Conservation (phyloP, 2,329 filamentous ascomycete species). For the Daldinia sp. region DNA sequence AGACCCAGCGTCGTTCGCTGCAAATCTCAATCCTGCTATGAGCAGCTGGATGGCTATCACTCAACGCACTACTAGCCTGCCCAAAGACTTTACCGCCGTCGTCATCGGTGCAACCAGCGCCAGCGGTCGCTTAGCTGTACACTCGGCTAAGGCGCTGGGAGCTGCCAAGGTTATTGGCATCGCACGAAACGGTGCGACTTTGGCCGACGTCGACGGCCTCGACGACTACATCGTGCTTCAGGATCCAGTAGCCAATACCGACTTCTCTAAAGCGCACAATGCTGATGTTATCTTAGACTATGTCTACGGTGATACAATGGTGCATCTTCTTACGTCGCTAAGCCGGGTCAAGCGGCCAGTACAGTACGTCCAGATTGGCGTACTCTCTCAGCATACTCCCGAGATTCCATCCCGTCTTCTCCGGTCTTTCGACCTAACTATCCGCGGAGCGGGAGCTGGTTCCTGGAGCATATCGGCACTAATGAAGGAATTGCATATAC, state of each 20-base stretch:
- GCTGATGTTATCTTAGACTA: slow-evolving; percentile 66
- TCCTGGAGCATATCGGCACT: slow-evolving; percentile 50
- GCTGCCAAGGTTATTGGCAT: slow-evolving; percentile 60
- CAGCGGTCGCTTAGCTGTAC: slow-evolving; percentile 60
- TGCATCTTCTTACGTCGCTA: slow-evolving; percentile 53
- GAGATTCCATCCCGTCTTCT: slow-evolving; percentile 54
- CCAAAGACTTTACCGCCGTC: slow-evolving; percentile 56
- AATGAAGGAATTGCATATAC: slow-evolving; percentile 40
- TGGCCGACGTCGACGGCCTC: slow-evolving; percentile 53
- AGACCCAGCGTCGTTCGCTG: slow-evolving; percentile 60
- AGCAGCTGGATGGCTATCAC: slow-evolving; percentile 66
- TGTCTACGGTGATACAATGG: slow-evolving; percentile 58
- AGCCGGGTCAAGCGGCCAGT: slow-evolving; percentile 51
- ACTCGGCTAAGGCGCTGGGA: slow-evolving; percentile 57
- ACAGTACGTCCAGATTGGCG: slow-evolving; percentile 63
- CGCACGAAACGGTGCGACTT: slow-evolving; percentile 54
- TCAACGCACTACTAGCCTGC: slow-evolving; percentile 52
- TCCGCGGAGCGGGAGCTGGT: slow-evolving; percentile 57
- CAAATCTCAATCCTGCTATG: slow-evolving; percentile 62
- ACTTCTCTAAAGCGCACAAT: slow-evolving; percentile 54
- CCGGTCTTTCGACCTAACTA: slow-evolving; percentile 57
- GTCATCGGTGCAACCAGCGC: slow-evolving; percentile 63
- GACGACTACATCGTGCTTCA: slow-evolving; percentile 57
- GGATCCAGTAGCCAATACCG: slow-evolving; percentile 51
- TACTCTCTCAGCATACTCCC: slow-evolving; percentile 50